phyloP scores from a whole-genome alignment of 1,284 basidiomycete genomes.

The Apiotrichum gamsii region DNA sequence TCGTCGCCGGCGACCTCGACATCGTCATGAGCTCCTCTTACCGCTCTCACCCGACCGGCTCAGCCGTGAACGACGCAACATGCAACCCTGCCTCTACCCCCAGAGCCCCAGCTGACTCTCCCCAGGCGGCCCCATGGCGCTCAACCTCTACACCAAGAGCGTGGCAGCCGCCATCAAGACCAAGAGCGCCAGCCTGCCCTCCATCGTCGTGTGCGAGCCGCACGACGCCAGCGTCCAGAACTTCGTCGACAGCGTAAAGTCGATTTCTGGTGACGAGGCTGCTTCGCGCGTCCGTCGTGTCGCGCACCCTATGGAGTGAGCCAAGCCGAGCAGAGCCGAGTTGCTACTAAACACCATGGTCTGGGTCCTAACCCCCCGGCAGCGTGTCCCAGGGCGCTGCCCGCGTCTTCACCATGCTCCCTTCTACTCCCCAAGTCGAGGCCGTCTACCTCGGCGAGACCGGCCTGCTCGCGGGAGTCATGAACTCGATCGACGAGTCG shows the following conservation, averaged over 20 bases:
- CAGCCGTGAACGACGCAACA: too few species aligned
- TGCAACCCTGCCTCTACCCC: not conserved
- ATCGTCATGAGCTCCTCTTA: too few species aligned
- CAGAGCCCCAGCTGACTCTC: constrained; percentile 2
- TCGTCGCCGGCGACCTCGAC: not conserved
- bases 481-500: constrained; percentile 43
- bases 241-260: constrained; percentile 22
- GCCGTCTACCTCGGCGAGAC: constrained; percentile 44
- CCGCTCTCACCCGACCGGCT: too few species aligned
- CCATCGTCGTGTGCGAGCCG: constrained; percentile 42
- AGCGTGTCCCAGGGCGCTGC: constrained; percentile 47
- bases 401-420: constrained; percentile 51
- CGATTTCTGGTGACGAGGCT: constrained; percentile 7
- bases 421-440: constrained; percentile 49
- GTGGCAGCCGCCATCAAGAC: constrained; percentile 15
- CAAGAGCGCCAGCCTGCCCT: constrained; percentile 9
- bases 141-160: constrained; percentile 43
- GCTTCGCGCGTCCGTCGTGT: constrained; percentile 12
- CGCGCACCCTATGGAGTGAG: constrained; percentile 9
- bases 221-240: constrained; percentile 25
- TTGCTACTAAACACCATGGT: too few species aligned
- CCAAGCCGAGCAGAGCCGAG: not conserved
- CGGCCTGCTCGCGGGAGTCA: constrained; percentile 34
- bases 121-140: constrained; percentile 41
- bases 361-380: too few species aligned